Evolutionary conservation across 2,329 filamentous ascomycete species (phyloP), one percentile per base, ranked within the genome.

Genomic region (Chalara sp.): DNA sequence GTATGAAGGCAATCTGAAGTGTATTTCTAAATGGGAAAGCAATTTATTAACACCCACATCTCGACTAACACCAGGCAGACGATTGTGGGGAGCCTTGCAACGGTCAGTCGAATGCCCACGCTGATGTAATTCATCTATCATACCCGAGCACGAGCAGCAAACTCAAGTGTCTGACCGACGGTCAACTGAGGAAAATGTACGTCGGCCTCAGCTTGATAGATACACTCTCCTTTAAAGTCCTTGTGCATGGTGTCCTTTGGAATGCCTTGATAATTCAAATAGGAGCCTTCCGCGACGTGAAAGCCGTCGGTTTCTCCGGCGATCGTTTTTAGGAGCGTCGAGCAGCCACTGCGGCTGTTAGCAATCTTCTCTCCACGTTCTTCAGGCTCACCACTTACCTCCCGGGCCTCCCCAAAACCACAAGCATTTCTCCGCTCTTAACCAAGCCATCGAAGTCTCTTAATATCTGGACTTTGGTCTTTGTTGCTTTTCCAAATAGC

Each of bases 111-210:
- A n/a, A n/a, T n/a, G n/a, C n/a, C n/a, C n/a, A n/a, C n/a, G n/a
- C n/a, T n/a, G n/a, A n/a, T n/a, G n/a, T n/a, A n/a, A n/a, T n/a
- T n/a, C n/a, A n/a, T n/a, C n/a, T n/a, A n/a, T n/a, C n/a, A n/a
- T 50, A 58, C 56, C 56, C 84, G 75, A 1, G 82, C 81, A 46
- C 82, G 78, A 1, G 87, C 76, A 0, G 87, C 87, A 62, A 91
- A 91, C 47, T 80, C 75, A 0, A 92, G 72, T 0, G 87, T 92
- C 57, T 89, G 77, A 1, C 84, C 81, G 8, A 91, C 86, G 0
- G 83, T 88, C 28, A 93, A 70, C n/a, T 87, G 83, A 0, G 87
- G 83, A 56, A 89, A 91, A 63, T 91, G 87, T 31, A 84, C 75
- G 63, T 89, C 86, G 31, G 77, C 75, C 68, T 92, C 87, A 12